Base-by-base conservation (phyloP, 2,329 filamentous ascomycete species). In the Penicillium sp. region DNA sequence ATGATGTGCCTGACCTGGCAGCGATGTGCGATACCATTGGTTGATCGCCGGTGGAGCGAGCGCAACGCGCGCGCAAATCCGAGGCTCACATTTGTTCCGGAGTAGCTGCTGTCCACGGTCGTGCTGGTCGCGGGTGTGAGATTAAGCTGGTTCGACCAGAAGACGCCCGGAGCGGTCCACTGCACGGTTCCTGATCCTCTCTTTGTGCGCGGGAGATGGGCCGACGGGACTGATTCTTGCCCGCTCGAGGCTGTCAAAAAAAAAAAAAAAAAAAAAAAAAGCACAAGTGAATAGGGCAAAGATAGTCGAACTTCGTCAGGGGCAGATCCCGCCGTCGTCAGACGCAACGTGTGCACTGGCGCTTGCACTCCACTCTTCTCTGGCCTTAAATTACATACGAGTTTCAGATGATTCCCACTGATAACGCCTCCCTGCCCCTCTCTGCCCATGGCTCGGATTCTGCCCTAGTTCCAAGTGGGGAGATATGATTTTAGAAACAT, bases 381-480 rank as follows among this genome's bases (percentile, higher is more conserved):
- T 33, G 39, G 43, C 41, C 44, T 39, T 51, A 45, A 30, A 31
- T 42, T 30, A 30, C 25, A 33, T 45, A 37, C 38, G 31, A 45
- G 45, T 53, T 53, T 54, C 50, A 36, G 48, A 40, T 36, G 33
- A 13, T 37, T 38, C 29, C 45, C 41, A 50, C 28, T 40, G 19
- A 45, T 25, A 20, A 20, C 15, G 27, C 32, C 20, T 7, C 5
- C 18, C 9, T 28, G 33, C 40, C 33, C 33, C 36, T 33, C 36
- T 23, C 16, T 23, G 16, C 23, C 36, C 36, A 19, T 29, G 10
- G 9, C 8, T 27, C 30, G 28, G 33, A 23, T 41, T n/a, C 20
- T 23, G 39, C 14, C 19, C 17, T 34, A 31, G 18, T 20, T 13
- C 30, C 32, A 17, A 37, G 43, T 44, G 41, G 33, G 28, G 27